Percentiles rank a stretch among this genome's conserved stretches.
Evolutionary conservation across 768 basidiomycete species (phyloP).

Genomic region (Suillus plorans): DNA sequence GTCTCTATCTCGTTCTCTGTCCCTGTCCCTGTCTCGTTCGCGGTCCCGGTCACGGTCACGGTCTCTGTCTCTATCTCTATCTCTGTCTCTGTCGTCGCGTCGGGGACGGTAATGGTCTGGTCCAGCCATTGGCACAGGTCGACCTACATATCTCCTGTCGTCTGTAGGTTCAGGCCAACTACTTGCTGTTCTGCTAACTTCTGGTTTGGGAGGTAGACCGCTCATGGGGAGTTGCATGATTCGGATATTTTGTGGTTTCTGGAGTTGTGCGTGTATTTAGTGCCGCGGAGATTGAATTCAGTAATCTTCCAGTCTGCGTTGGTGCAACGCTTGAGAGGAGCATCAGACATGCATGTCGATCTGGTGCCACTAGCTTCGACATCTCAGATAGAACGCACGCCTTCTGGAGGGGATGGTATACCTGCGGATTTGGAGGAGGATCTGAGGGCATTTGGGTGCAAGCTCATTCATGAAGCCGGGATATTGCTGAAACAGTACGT

Average conservation of each 20-base stretch:
- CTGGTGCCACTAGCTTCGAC: constrained; percentile 84
- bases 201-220: constrained; percentile 32
- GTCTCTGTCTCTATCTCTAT: constrained; percentile 20
- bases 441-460: constrained; percentile 86
- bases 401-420: constrained; percentile 81
- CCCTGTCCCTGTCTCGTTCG: constrained; percentile 20
- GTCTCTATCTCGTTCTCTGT: constrained; percentile 6
- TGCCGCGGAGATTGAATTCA: constrained; percentile 7
- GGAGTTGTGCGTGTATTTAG: neutral
- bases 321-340: neutral
- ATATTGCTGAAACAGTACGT: constrained; percentile 85
- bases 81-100: constrained; percentile 24
- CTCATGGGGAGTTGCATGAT: constrained; percentile 18
- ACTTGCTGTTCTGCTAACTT: constrained; percentile 22
- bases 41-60: constrained; percentile 5
- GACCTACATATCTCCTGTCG: constrained; percentile 21
- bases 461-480: constrained; percentile 94
- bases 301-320: neutral
- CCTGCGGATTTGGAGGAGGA: constrained; percentile 83
- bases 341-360: constrained; percentile 40
- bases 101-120: constrained; percentile 25
- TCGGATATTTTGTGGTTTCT: neutral
- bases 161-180: constrained; percentile 21
- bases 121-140: constrained; percentile 14
- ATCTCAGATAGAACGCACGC: constrained; percentile 73